phyloP scores from a whole-genome alignment of 768 basidiomycete species.

The Phaeotremella fagi region DNA sequence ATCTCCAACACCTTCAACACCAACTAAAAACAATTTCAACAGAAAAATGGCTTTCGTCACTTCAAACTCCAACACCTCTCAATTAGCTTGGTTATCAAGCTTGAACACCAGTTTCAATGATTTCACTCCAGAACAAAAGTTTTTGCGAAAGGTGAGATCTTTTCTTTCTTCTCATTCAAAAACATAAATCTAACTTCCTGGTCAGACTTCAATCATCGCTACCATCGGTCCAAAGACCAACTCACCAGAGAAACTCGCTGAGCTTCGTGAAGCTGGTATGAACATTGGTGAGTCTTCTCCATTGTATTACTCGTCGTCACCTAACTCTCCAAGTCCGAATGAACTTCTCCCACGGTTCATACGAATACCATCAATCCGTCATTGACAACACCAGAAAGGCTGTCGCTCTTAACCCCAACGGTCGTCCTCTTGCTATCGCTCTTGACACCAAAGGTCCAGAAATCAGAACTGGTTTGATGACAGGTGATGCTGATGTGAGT shows the following conservation, averaged over 20 bases:
- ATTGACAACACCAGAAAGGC: slow-evolving; percentile 93
- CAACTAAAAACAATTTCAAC: neutral
- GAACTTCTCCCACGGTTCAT: slow-evolving; percentile 99
- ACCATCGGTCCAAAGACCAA: slow-evolving; percentile 99
- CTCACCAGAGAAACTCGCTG: slow-evolving; percentile 75
- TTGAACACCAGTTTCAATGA: slow-evolving; percentile 69
- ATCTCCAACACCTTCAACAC: slow-evolving; percentile 6
- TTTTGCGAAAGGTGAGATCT: slow-evolving; percentile 80
- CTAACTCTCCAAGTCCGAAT: slow-evolving; percentile 70
- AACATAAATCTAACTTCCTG: neutral
- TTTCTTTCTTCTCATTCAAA: slow-evolving; percentile 1
- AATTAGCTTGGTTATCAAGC: slow-evolving; percentile 87
- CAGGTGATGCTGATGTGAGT: slow-evolving; percentile 76
- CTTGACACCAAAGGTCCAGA: slow-evolving; percentile 99
- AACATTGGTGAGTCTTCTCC: slow-evolving; percentile 76
- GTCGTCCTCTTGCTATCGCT: slow-evolving; percentile 94
- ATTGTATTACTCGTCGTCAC: neutral
- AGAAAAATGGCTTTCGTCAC: slow-evolving; percentile 24
- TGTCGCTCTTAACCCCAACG: slow-evolving; percentile 63
- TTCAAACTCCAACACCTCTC: slow-evolving; percentile 48
- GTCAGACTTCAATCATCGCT: slow-evolving; percentile 91
- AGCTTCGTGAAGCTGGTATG: slow-evolving; percentile 84
- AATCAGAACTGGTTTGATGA: slow-evolving; percentile 94
- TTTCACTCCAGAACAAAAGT: slow-evolving; percentile 75
- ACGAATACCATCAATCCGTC: slow-evolving; percentile 98